phyloP scores from a whole-genome alignment of 2,329 filamentous ascomycete genomes.

The Trichoderma endophyticum region DNA sequence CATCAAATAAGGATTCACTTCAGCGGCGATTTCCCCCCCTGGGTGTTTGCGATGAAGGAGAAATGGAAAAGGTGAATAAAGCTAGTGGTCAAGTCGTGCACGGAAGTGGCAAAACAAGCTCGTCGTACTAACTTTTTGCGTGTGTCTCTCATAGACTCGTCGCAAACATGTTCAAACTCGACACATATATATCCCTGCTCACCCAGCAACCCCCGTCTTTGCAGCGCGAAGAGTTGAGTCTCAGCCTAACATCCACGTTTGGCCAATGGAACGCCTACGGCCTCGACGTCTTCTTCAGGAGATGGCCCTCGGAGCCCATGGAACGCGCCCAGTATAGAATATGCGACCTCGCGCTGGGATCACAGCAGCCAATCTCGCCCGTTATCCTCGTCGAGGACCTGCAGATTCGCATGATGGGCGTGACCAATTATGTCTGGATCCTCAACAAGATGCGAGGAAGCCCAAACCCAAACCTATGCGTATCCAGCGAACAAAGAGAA shows the following conservation, averaged over 20 bases:
- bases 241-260: constrained; percentile 34
- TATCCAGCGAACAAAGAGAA: constrained; percentile 4
- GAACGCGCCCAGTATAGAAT: constrained; percentile 31
- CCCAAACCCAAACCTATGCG: constrained; percentile 18
- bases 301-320: constrained; percentile 32
- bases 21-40: constrained; percentile 39
- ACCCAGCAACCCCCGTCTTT: constrained; percentile 33
- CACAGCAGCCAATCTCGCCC: constrained; percentile 27
- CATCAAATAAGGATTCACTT: constrained; percentile 35
- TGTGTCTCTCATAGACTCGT: constrained; percentile 30
- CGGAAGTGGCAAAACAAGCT: not conserved
- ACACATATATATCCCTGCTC: constrained; percentile 35
- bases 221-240: constrained; percentile 37
- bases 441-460: constrained; percentile 28
- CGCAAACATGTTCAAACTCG: constrained; percentile 37
- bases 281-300: constrained; percentile 36
- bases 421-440: constrained; percentile 32
- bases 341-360: constrained; percentile 29
- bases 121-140: not conserved
- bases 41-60: constrained; percentile 31
- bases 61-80: constrained; percentile 35
- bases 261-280: constrained; percentile 38
- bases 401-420: constrained; percentile 32
- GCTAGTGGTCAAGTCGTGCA: not conserved
- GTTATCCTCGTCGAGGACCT: constrained; percentile 35